Evolutionary conservation across 768 basidiomycete genomes (phyloP), one percentile per base, ranked within the genome.

Genomic region (Baorangia bicolor): DNA sequence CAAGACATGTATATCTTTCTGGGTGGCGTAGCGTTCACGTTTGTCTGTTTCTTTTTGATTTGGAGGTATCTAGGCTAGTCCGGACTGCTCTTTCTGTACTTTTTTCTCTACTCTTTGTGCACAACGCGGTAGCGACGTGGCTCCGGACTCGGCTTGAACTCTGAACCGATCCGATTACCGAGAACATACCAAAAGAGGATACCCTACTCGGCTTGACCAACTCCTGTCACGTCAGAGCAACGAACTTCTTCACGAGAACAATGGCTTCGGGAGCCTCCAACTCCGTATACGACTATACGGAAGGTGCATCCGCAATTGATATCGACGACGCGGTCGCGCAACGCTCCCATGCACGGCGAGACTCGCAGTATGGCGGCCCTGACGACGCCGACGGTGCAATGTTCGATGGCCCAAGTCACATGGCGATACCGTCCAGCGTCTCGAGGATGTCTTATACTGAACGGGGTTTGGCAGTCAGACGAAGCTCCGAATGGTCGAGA

Each of bases 1-100:
- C 95, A 96, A 69, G 96, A 99, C 68, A 92, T 88, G 78, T 95
- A 92, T 61, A 95, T 99, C 59, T 94, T 99, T 74, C 70, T 90
- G 44, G 87, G 75, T 3, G 96, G 96, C 2, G 89, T 88, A 1
- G 73, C 89, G 23, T 82, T 92, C 70, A 98, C 96, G 11, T 89
- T 98, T 69, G 78, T 97, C 73, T 93, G 88, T 73, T 98, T 98
- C 77, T 95, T 84, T 75, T 72, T 93, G 61, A 98, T 98, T 64
- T 92, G 92, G 88, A 83, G 83, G 63, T 98, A 94, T 70, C 75
- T 98, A 44, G 96, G 90, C 49, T 81, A 72, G 72, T 40, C 7
- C 3, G 35, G 21, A 49, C 33, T 47, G 35, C 53, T 44, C 5
- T 43, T 14, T 51, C 11, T 44, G 56, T 53, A 38, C 40, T 28